phyloP scores from a whole-genome alignment of 495 filamentous ascomycete species.

The Haplographium delicatum region DNA sequence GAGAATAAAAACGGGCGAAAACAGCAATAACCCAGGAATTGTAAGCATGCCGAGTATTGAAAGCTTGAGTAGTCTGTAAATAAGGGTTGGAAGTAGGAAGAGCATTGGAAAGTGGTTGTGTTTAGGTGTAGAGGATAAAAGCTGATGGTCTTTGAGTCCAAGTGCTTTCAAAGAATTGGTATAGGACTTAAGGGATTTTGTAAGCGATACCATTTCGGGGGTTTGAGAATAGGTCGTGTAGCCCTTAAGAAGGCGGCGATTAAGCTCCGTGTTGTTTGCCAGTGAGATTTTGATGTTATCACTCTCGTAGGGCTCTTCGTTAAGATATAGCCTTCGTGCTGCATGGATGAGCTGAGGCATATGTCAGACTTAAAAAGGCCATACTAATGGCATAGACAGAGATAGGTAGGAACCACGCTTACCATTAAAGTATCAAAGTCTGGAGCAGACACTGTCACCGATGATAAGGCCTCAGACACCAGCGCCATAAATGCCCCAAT shows the following conservation, averaged over 20 bases:
- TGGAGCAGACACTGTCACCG: slow-evolving; percentile 84
- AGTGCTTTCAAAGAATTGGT: neutral
- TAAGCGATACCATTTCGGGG: slow-evolving; percentile 1
- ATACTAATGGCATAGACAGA: neutral
- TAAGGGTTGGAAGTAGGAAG: slow-evolving; percentile 1
- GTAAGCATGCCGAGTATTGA: slow-evolving; percentile 4
- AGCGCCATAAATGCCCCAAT: slow-evolving; percentile 71
- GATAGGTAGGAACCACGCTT: neutral
- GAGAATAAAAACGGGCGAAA: slow-evolving; percentile 13
- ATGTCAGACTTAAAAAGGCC: neutral
- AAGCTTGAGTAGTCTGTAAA: slow-evolving; percentile 10
- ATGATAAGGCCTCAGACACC: slow-evolving; percentile 70
- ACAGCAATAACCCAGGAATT: slow-evolving; percentile 11
- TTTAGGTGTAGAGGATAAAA: neutral
- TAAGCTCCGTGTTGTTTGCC: slow-evolving; percentile 2
- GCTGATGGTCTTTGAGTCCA: slow-evolving; percentile 14
- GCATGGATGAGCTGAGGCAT: slow-evolving; percentile 15
- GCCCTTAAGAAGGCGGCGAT: slow-evolving; percentile 12
- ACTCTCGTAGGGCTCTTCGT: neutral
- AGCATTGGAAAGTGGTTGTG: slow-evolving; percentile 5
- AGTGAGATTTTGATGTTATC: slow-evolving; percentile 8
- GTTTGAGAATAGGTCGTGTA: slow-evolving; percentile 5
- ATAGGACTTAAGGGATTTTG: neutral
- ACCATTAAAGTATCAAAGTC: slow-evolving; percentile 91
- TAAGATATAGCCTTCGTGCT: slow-evolving; percentile 7